Conservation (phyloP, 2,329 filamentous ascomycete genomes). For the Aureobasidium sp. region DNA sequence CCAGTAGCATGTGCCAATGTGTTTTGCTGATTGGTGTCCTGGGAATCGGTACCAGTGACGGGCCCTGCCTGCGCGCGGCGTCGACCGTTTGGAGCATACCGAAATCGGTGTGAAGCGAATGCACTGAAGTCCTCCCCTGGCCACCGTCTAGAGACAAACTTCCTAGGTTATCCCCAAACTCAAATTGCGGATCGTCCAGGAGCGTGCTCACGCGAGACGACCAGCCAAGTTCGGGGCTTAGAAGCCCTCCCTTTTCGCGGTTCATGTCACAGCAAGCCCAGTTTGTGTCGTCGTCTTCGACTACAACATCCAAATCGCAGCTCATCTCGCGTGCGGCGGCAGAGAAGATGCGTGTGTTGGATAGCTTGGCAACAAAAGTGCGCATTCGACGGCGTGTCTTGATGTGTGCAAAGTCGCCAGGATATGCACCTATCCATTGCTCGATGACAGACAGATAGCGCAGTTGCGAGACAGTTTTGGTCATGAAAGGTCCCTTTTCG, state of each 20-base stretch:
- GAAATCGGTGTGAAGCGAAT: constrained; percentile 10
- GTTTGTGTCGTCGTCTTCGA: constrained; percentile 82
- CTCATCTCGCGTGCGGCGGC: constrained; percentile 81
- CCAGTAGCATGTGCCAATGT: constrained; percentile 87
- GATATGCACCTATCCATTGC: constrained; percentile 84
- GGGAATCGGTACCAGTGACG: constrained; percentile 61
- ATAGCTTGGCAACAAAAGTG: constrained; percentile 68
- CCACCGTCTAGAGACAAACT: constrained; percentile 23
- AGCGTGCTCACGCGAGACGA: constrained; percentile 29
- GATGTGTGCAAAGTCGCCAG: constrained; percentile 82
- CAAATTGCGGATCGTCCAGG: constrained; percentile 29
- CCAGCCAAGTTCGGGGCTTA: constrained; percentile 19
- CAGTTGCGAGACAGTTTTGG: constrained; percentile 72
- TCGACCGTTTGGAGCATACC: constrained; percentile 42
- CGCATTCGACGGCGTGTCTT: constrained; percentile 65
- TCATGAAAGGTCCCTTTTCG: constrained; percentile 62
- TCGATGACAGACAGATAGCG: constrained; percentile 77
- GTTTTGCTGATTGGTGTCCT: constrained; percentile 69
- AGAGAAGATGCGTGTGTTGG: constrained; percentile 72
- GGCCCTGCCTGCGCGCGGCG: constrained; percentile 72
- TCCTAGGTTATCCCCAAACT: constrained; percentile 26
- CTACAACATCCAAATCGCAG: constrained; percentile 64
- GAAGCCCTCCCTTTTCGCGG: constrained; percentile 32
- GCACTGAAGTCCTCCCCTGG: not conserved
- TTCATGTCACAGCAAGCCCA: constrained; percentile 81